Base-by-base conservation (phyloP, 1,139 yeast species). In the Kodamaea arcana region DNA sequence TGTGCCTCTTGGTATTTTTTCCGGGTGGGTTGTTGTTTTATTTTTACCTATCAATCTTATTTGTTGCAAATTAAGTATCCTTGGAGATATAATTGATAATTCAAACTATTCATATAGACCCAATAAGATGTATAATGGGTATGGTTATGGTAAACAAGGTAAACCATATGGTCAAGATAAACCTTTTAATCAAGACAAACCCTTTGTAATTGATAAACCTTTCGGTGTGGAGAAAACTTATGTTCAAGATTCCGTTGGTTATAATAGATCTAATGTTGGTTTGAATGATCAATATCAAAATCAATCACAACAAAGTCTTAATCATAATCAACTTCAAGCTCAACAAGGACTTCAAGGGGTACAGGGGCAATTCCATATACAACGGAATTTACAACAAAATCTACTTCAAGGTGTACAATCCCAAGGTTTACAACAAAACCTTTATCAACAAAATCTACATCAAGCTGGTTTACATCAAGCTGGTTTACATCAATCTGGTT, bases 341-440 rank as follows among this genome's bases (percentile, higher is more conserved):
- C 23, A 20, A 20, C 8, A n/a, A n/a, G 9, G 22, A 7, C 6
- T 18, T 7, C 22, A 18, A 18, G 22, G 22, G 9, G 9, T 18
- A 18, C 22, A 18, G 9, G 22, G 22, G 6, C 25, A n/a, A 7
- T 36, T 27, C n/a, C 36, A 27, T 14, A n/a, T n/a, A n/a, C n/a
- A n/a, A n/a, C n/a, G n/a, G n/a, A n/a, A n/a, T n/a, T n/a, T n/a
- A n/a, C 41, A 30, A 4, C 32, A 24, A 29, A 42, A 32, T 21
- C 42, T 25, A n/a, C 35, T 24, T 15, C 35, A 22, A 18, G 22
- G 22, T 18, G 9, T 18, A 9, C 22, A 18, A n/a, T n/a, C n/a
- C n/a, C n/a, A n/a, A 18, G 9, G 9, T 18, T 7, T 18, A 18
- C 22, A 18, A 18, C 22, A 18, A 18, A 18, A 6, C 22, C 9